These are phyloP conservation scores for Amborella trichopoda DNA, from an alignment of 164 flowering plant genomes.

Conservation along the genomic window DNA sequence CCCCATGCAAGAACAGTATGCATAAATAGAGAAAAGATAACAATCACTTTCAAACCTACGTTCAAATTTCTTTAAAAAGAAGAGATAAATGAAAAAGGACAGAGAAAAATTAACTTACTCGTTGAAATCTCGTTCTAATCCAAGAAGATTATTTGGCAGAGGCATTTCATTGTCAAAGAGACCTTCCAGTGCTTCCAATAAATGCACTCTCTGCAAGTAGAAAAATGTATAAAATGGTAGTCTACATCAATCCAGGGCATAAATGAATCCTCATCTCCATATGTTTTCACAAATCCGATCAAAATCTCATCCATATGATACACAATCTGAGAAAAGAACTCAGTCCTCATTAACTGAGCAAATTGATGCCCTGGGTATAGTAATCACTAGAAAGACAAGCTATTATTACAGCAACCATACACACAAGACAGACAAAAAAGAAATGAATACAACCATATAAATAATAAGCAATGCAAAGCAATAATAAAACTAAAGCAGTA, in stretches of 20 bases:
- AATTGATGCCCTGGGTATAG: neutral
- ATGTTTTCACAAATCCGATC: neutral
- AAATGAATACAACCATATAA: too few relatives aligned
- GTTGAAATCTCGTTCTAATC: constrained; percentile 57
- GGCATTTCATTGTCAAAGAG: constrained; percentile 25
- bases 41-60: neutral
- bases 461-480: too few relatives aligned
- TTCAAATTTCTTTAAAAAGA: neutral
- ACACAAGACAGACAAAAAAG: too few relatives aligned
- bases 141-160: constrained; percentile 17
- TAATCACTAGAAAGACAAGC: too few relatives aligned
- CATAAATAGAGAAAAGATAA: neutral
- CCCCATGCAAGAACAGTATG: neutral
- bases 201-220: constrained; percentile 59
- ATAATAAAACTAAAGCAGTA: too few relatives aligned
- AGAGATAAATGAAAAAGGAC: neutral
- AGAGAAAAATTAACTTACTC: constrained; percentile 46
- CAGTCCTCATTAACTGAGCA: neutral
- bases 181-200: constrained; percentile 76
- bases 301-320: neutral
- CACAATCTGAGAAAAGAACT: neutral
- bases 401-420: too few relatives aligned
- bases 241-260: too few relatives aligned
- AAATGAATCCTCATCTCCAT: neutral
- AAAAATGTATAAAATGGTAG: too few relatives aligned